Percentiles rank a stretch among this genome's conserved stretches.
These are phyloP conservation scores for Clonostachys solani DNA, from an alignment of 2,329 filamentous ascomycete species.

Conservation along the genomic window DNA sequence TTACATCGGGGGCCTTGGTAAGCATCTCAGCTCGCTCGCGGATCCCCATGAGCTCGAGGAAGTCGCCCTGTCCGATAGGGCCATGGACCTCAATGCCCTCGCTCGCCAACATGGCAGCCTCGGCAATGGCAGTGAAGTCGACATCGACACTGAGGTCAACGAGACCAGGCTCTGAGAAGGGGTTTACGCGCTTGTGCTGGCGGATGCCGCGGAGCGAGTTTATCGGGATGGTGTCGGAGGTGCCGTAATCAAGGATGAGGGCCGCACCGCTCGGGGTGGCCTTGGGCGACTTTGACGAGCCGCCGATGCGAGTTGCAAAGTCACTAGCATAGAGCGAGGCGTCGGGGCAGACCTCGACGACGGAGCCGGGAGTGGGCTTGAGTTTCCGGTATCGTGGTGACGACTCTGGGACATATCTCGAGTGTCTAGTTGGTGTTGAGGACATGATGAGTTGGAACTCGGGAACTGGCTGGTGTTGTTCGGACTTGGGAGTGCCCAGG, in stretches of 20 bases:
- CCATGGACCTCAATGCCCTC: constrained; percentile 87
- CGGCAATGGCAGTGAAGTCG: constrained; percentile 83
- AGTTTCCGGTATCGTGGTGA: constrained; percentile 76
- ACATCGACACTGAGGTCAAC: constrained; percentile 92
- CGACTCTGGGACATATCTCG: constrained; percentile 77
- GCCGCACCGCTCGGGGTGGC: constrained; percentile 72
- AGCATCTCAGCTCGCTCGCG: constrained; percentile 70
- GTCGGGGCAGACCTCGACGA: constrained; percentile 90
- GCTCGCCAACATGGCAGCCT: constrained; percentile 72
- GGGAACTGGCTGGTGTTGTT: constrained; percentile 50
- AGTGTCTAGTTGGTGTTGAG: constrained; percentile 72
- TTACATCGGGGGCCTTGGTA: constrained; percentile 35
- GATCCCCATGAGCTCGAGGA: constrained; percentile 79
- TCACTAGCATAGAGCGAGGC: constrained; percentile 74
- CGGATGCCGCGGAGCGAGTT: constrained; percentile 91
- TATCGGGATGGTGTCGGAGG: constrained; percentile 69
- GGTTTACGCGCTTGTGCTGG: constrained; percentile 69
- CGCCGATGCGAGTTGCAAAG: constrained; percentile 82
- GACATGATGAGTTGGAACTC: constrained; percentile 88
- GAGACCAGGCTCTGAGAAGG: constrained; percentile 73
- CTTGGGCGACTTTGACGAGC: constrained; percentile 51
- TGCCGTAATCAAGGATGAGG: constrained; percentile 94
- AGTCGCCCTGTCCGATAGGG: constrained; percentile 79
- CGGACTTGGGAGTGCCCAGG: constrained; percentile 47
- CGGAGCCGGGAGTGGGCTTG: constrained; percentile 60